Conservation (phyloP, 495 filamentous ascomycete genomes). For the Xylaria intraflava region DNA sequence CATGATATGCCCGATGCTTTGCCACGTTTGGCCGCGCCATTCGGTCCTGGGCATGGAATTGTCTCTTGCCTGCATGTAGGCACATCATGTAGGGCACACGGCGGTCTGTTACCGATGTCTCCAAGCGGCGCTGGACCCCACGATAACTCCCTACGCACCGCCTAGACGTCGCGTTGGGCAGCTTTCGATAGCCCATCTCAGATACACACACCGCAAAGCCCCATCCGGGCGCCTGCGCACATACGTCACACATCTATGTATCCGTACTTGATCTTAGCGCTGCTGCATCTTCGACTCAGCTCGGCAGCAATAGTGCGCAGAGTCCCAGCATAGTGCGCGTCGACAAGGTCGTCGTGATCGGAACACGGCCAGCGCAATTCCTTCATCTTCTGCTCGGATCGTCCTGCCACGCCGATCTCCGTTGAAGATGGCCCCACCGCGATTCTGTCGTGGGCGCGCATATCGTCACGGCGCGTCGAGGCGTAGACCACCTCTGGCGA, state of each 20-base stretch:
- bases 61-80: background rate
- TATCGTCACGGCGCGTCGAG: background rate
- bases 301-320: background rate
- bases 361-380: background rate
- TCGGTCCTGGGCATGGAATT: background rate
- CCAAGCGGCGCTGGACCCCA: too few relatives aligned
- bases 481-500: background rate
- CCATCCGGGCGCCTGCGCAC: background rate
- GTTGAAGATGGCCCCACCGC: background rate
- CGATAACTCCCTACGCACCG: too few relatives aligned
- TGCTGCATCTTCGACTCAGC: constrained; percentile 1
- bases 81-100: too few relatives aligned
- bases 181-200: too few relatives aligned
- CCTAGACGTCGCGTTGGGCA: too few relatives aligned
- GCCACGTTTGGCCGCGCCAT: constrained; percentile 9
- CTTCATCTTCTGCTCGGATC: background rate
- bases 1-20: background rate
- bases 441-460: background rate
- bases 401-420: background rate
- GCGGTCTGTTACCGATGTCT: background rate
- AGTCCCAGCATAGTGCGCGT: background rate
- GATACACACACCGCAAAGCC: too few relatives aligned
- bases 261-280: constrained; percentile 8
- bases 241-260: background rate
- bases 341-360: background rate